phyloP scores from a whole-genome alignment of 805 yeast genomes.

The Sugiyamaella qingdaonensis region DNA sequence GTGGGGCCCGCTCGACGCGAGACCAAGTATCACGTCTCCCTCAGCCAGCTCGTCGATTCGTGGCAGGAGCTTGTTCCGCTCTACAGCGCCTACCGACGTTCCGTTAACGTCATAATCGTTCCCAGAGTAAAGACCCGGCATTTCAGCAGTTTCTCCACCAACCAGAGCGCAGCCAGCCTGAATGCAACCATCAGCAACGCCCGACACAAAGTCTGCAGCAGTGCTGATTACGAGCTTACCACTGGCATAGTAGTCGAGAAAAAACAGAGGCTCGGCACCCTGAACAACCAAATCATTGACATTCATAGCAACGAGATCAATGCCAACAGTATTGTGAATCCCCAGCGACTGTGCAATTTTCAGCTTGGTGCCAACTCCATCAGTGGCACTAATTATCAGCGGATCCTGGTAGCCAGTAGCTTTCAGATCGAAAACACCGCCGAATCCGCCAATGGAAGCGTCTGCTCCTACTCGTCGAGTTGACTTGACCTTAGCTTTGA shows the following conservation, averaged over 20 bases:
- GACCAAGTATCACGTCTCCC: slow-evolving; percentile 83
- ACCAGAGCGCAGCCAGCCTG: slow-evolving; percentile 95
- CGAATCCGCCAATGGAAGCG: slow-evolving; percentile 97
- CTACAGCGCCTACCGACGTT: slow-evolving; percentile 96
- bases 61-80: slow-evolving; percentile 71
- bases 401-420: slow-evolving; percentile 79
- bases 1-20: slow-evolving; percentile 89
- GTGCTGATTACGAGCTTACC: slow-evolving; percentile 80
- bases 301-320: slow-evolving; percentile 98
- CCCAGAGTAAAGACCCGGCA: slow-evolving; percentile 97
- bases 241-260: slow-evolving; percentile 94
- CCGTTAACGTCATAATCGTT: slow-evolving; percentile 98
- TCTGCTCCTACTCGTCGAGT: slow-evolving; percentile 96
- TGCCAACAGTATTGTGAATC: slow-evolving; percentile 96
- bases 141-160: slow-evolving; percentile 98
- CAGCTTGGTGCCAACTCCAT: slow-evolving; percentile 97
- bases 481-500: slow-evolving; percentile 84
- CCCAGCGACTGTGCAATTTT: slow-evolving; percentile 87
- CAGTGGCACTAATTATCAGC: slow-evolving; percentile 92
- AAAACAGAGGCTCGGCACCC: slow-evolving; percentile 97
- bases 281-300: slow-evolving; percentile 97
- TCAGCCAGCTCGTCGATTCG: slow-evolving; percentile 57
- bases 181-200: slow-evolving; percentile 96
- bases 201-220: slow-evolving; percentile 85
- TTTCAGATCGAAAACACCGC: slow-evolving; percentile 89